Evolutionary conservation across 2,329 filamentous ascomycete genomes (phyloP).

Genomic region (Leptographium flavum): DNA sequence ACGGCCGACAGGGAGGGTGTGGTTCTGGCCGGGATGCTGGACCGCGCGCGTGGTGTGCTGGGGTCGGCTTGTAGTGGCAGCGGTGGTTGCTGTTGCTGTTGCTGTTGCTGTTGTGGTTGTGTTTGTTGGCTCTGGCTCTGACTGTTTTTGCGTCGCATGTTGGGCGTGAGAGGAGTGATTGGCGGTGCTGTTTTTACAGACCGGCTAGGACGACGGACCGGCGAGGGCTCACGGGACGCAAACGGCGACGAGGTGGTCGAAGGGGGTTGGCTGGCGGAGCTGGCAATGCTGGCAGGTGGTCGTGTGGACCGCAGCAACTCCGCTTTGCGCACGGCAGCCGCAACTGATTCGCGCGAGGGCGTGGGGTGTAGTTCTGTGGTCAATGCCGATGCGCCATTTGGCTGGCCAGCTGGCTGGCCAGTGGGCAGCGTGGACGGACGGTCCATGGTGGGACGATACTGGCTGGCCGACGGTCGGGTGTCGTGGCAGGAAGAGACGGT

Average conservation of each 20-base stretch:
- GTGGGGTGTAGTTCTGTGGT: slow-evolving; percentile 12
- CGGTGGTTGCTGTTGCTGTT: slow-evolving; percentile 45
- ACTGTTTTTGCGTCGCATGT: no score
- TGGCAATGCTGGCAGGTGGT: slow-evolving; percentile 9
- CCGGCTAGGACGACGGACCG: slow-evolving; percentile 20
- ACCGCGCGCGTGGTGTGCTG: slow-evolving; percentile 43
- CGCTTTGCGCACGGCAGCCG: slow-evolving; percentile 11
- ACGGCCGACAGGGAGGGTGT: slow-evolving; percentile 52
- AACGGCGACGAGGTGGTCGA: slow-evolving; percentile 18
- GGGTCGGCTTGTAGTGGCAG: no score
- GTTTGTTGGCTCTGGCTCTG: background rate
- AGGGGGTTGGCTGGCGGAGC: slow-evolving; percentile 16
- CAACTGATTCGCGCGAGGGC: slow-evolving; percentile 15
- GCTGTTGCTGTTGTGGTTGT: slow-evolving; percentile 41
- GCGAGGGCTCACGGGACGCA: slow-evolving; percentile 31
- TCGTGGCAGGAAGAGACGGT: background rate
- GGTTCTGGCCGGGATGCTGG: slow-evolving; percentile 43
- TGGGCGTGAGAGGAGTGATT: no score
- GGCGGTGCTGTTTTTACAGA: slow-evolving; percentile 13
- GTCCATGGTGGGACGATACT: slow-evolving; percentile 21
- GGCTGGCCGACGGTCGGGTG: slow-evolving; percentile 7
- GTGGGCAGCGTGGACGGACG: slow-evolving; percentile 18
- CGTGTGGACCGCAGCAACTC: slow-evolving; percentile 10
- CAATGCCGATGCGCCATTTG: no score
- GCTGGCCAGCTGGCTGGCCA: slow-evolving; percentile 11